These are phyloP conservation scores for Coemansia sp. DNA, from an alignment of 192 early-diverging fungal genomes.

Conservation along the genomic window DNA sequence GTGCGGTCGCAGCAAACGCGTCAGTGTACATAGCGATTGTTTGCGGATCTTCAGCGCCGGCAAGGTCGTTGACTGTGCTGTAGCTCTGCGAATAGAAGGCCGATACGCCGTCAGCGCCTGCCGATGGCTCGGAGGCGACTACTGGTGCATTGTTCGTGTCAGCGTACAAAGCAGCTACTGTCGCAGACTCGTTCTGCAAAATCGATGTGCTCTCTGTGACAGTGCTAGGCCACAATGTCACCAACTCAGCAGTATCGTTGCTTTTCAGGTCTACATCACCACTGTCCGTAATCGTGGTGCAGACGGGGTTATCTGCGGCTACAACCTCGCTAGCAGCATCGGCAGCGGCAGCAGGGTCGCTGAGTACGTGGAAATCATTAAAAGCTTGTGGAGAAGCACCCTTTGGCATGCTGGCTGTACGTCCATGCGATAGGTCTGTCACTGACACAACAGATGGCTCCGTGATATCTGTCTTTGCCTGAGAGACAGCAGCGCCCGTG, in stretches of 20 bases:
- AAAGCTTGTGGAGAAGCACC: not conserved
- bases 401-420: not conserved
- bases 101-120: not conserved
- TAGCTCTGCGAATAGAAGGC: conserved; percentile 3
- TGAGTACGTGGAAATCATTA: not conserved
- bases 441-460: not conserved
- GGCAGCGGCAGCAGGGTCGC: not conserved
- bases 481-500: not conserved
- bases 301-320: not conserved
- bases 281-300: not conserved
- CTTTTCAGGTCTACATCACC: not conserved
- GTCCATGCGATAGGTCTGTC: not conserved
- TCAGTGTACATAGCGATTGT: not conserved
- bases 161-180: not conserved
- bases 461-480: not conserved
- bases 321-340: not conserved
- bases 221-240: not conserved
- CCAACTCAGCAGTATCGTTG: not conserved
- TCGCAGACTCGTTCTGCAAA: not conserved
- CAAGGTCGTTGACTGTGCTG: not conserved
- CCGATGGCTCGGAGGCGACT: not conserved
- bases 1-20: not conserved
- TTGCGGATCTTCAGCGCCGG: not conserved
- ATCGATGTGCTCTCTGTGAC: not conserved
- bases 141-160: not conserved